These are phyloP conservation scores for Porodaedalea pini DNA, from an alignment of 1,284 basidiomycete genomes.

Conservation along the genomic window DNA sequence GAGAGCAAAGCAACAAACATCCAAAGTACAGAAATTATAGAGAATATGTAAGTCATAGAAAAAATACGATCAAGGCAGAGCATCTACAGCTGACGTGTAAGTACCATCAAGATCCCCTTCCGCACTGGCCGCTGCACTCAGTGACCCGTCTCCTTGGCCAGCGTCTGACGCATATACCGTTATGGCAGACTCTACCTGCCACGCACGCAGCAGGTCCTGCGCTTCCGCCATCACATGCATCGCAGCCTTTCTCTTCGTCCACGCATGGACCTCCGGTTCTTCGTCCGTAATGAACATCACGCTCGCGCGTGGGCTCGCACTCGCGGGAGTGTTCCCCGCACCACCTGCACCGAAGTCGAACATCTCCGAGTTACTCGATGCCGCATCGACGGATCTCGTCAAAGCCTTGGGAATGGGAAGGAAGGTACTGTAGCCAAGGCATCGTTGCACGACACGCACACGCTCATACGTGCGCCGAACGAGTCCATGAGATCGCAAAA, in stretches of 20 bases:
- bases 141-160: background rate
- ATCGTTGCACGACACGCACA: slow-evolving; percentile 57
- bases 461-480: slow-evolving; percentile 53
- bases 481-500: slow-evolving; percentile 47
- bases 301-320: slow-evolving; percentile 4
- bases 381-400: background rate
- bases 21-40: background rate
- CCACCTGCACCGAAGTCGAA: background rate
- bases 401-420: slow-evolving; percentile 38
- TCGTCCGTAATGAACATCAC: background rate
- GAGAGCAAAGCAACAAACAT: too few species aligned
- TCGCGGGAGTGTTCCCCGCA: background rate
- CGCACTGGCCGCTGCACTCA: background rate
- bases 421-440: slow-evolving; percentile 56
- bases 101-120: slow-evolving; percentile 2
- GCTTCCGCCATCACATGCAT: slow-evolving; percentile 14
- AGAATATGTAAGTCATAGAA: background rate
- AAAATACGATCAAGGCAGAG: background rate
- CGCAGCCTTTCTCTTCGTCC: slow-evolving; percentile 14
- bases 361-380: background rate
- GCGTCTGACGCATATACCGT: slow-evolving; percentile 8
- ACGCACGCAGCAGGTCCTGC: slow-evolving; percentile 12
- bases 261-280: slow-evolving; percentile 10
- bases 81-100: background rate
- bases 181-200: slow-evolving; percentile 9